Evolutionary conservation across 345 rosid genomes (phyloP).

Genomic region (Acer saccharum): DNA sequence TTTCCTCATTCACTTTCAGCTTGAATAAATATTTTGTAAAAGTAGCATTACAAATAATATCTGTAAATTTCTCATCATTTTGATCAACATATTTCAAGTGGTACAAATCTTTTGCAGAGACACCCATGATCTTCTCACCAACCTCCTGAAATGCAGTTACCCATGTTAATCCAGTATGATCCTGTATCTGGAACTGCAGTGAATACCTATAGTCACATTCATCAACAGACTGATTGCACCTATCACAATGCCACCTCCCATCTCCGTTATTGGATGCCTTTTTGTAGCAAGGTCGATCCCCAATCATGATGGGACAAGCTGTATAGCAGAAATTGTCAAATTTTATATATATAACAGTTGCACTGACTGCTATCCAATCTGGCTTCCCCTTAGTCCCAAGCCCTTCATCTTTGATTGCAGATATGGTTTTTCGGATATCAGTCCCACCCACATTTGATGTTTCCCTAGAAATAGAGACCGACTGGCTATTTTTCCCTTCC

Average conservation of each 20-base stretch:
- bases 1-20: slow-evolving; percentile 93
- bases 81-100: slow-evolving; percentile 57
- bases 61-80: slow-evolving; percentile 71
- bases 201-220: slow-evolving; percentile 87
- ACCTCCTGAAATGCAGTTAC: slow-evolving; percentile 89
- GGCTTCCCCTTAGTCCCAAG: slow-evolving; percentile 94
- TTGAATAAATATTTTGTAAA: slow-evolving; percentile 71
- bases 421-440: slow-evolving; percentile 65
- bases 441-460: slow-evolving; percentile 44
- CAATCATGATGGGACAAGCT: slow-evolving; percentile 85
- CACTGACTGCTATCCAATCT: slow-evolving; percentile 81
- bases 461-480: slow-evolving; percentile 80
- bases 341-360: slow-evolving; percentile 64
- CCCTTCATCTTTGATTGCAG: slow-evolving; percentile 89
- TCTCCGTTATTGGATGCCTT: slow-evolving; percentile 91
- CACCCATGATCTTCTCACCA: slow-evolving; percentile 84
- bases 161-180: slow-evolving; percentile 86
- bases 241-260: slow-evolving; percentile 91
- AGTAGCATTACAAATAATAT: slow-evolving; percentile 60
- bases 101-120: slow-evolving; percentile 80
- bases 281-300: slow-evolving; percentile 82
- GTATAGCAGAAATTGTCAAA: slow-evolving; percentile 86
- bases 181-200: slow-evolving; percentile 88
- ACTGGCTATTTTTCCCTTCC: slow-evolving; percentile 64
- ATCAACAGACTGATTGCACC: slow-evolving; percentile 66